These are phyloP conservation scores for Diplotaxis tenuifolia DNA, from an alignment of 345 rosid genomes.

Conservation along the genomic window DNA sequence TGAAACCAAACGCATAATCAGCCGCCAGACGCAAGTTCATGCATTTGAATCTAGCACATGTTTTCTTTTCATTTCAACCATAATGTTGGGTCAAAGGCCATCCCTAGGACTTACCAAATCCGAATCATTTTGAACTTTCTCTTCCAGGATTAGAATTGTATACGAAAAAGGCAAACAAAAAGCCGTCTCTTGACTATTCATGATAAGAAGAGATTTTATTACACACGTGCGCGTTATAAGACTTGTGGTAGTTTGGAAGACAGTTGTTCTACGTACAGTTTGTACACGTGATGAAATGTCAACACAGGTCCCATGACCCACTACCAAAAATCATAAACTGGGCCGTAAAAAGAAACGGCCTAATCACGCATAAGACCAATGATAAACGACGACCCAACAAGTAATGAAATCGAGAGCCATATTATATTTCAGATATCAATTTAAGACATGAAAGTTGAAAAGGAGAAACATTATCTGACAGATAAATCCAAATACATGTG, in stretches of 20 bases:
- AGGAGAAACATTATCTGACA: background rate
- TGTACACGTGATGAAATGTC: conserved; percentile 15
- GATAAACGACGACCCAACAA: background rate
- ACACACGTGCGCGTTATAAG: conserved; percentile 23
- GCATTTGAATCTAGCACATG: conserved; percentile 23
- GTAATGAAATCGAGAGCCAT: background rate
- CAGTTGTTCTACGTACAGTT: background rate
- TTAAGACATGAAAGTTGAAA: background rate
- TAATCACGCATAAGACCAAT: background rate
- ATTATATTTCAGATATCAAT: background rate
- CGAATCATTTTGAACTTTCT: background rate
- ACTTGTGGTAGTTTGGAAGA: background rate
- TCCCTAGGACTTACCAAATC: conserved; percentile 13
- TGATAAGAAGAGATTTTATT: conserved; percentile 17
- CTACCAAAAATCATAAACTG: background rate
- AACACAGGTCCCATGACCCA: background rate
- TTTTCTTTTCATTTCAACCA: background rate
- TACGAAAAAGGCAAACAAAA: background rate
- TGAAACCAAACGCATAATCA: conserved; percentile 23
- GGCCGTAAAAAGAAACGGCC: background rate
- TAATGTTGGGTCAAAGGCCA: conserved; percentile 24
- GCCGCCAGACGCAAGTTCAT: conserved; percentile 30
- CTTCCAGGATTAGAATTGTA: conserved; percentile 1
- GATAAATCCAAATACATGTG: conserved; percentile 31
- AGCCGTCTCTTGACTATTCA: conserved; percentile 31